Evolutionary conservation across 202 grass and related monocot genomes (phyloP), one percentile per base, ranked within the genome.

Genomic region (Eragrostis tef): DNA sequence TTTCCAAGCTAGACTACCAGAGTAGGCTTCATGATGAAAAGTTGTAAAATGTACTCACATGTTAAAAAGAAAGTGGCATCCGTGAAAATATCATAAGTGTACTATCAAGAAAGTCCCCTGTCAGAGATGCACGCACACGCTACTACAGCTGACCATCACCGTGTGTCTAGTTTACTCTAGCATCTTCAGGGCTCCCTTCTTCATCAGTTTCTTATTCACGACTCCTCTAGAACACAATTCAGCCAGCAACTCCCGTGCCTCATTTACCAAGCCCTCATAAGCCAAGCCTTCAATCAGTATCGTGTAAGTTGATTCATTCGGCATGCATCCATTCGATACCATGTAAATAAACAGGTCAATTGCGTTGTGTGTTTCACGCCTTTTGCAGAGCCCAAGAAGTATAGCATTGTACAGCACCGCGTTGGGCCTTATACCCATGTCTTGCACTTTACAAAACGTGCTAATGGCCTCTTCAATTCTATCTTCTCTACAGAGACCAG

Each of bases 361-460:
- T 64, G 91, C 91, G 21, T 47, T 77, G 42, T 78, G 64, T 15
- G 85, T 93, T 86, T 84, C 81, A 73, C 86, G 81, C 21, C 71
- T 63, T 86, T 90, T 90, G 77, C 91, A 93, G 56, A 90, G 87
- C 42, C 88, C 87, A 83, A 88, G 75, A 45, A 93, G 87, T 51
- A 93, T 74, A 19, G 75, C 86, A 80, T 93, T 93, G 49, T 90
- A 93, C 25, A 88, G 56, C 44, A 83, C 83, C 1, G 64, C 71
- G 54, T 59, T 90, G 47, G 91, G 82, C 67, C 65, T 80, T 43
- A 90, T 90, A 17, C 87, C 87, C 57, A 90, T 88, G 58, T 87
- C 80, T 88, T 93, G 79, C 56, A 90, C 80, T 72, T 88, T 87
- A 56, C 80, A 27, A 31, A 93, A 88, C 61, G 87, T 70, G 53